Evolutionary conservation across 2,329 filamentous ascomycete species (phyloP).

Genomic region (Penicillium brasilianum): DNA sequence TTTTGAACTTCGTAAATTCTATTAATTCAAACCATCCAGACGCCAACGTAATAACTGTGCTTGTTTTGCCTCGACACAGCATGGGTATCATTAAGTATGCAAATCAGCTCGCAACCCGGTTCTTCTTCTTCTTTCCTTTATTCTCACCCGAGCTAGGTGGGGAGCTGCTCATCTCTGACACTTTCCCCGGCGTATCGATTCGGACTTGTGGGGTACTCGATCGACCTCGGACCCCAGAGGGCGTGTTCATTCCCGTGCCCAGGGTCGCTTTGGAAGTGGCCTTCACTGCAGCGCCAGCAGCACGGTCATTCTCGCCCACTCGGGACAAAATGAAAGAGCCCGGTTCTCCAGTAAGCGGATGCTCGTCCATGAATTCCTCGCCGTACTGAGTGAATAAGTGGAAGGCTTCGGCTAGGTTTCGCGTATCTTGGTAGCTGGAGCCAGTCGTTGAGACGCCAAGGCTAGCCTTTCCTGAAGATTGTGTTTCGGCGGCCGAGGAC

Average conservation of each 20-base stretch:
- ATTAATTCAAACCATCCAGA: neutral
- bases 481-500: constrained; percentile 29
- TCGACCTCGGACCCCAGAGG: constrained; percentile 19
- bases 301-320: constrained; percentile 35
- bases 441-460: constrained; percentile 32
- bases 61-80: constrained; percentile 1
- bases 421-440: constrained; percentile 42
- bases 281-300: constrained; percentile 25
- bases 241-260: constrained; percentile 14
- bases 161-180: constrained; percentile 38
- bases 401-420: constrained; percentile 55
- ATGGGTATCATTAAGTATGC: constrained; percentile 32
- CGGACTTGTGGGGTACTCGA: constrained; percentile 41
- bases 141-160: constrained; percentile 43
- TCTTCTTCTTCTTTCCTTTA: constrained; percentile 45
- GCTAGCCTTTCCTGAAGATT: constrained; percentile 32
- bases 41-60: neutral
- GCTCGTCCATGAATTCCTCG: constrained; percentile 69
- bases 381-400: constrained; percentile 58
- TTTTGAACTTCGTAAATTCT: neutral
- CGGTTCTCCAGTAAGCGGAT: constrained; percentile 66
- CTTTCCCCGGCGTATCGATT: constrained; percentile 40
- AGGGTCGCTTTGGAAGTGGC: constrained; percentile 21
- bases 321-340: constrained; percentile 64
- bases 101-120: constrained; percentile 36